Base-by-base conservation (phyloP, 2,329 filamentous ascomycete species). In the Tolypocladium amazonense region DNA sequence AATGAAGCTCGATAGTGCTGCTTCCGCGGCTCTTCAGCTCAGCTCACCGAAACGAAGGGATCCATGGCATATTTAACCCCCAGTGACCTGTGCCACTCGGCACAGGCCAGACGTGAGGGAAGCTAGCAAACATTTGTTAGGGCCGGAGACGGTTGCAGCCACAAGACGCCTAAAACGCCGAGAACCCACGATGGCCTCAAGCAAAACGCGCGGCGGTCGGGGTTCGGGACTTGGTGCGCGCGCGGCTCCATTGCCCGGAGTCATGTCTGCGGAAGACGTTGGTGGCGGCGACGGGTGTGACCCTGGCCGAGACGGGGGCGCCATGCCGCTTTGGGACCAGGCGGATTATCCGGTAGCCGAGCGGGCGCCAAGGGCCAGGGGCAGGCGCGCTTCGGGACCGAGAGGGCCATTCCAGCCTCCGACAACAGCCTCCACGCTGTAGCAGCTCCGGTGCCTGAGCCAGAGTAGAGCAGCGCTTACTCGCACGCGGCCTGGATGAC, bases 321-420 rank as follows among this genome's bases (percentile, higher is more conserved):
- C 53, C 58, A 60, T 57, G 39, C 56, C 53, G 35, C n/a, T 59
- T 56, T 27, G 41, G 39, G 57, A 25, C 8, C 11, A 9, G 11
- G 20, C 50, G 50, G 47, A 37, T 23, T 57, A 58, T 35, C 58
- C 45, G 56, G 2, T 20, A 15, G 47, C 57, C 38, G 50, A 37
- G 27, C 9, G 25, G 38, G 55, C 25, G 23, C 12, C 38, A n/a
- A 11, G 18, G 27, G 4, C n/a, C 38, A 30, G 18, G 25, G 27
- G 18, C 55, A 43, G 55, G 30, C 4, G 50, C 9, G 33, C 27
- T 38, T 62, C 61, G 61, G 61, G 55, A 56, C 61, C 61, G 61
- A 62, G 50, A 59, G 50, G 39, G 27, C n/a, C 54, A 25, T 20
- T 25, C 53, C 37, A 23, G 38, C 53, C 39, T 43, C 61, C 61